Evolutionary conservation across 106 monocot genomes (phyloP).

Genomic region (Dioscorea zingiberensis): DNA sequence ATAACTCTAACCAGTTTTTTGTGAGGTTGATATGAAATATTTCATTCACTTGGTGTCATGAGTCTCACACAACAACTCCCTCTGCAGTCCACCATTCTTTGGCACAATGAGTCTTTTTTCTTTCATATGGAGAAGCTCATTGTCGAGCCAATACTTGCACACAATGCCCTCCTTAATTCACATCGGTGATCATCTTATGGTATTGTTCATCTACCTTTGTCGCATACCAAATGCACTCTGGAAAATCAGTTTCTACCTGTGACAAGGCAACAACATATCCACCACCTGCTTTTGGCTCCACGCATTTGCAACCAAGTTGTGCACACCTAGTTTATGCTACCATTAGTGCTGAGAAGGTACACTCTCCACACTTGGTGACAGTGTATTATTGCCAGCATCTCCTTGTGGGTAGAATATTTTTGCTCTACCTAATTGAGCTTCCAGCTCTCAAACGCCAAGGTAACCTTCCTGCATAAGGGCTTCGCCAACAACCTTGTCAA

Average conservation of each 20-base stretch:
- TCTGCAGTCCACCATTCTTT: neutral
- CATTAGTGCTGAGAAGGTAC: neutral
- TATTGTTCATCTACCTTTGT: neutral
- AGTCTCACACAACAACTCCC: neutral
- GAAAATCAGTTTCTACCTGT: neutral
- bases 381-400: neutral
- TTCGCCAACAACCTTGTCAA: neutral
- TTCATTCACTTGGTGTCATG: neutral
- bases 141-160: neutral
- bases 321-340: neutral
- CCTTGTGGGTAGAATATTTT: neutral
- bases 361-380: no score
- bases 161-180: neutral
- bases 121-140: neutral
- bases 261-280: neutral
- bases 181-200: neutral
- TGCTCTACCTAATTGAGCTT: slow-evolving; percentile 9
- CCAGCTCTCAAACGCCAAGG: slow-evolving; percentile 3
- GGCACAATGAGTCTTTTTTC: neutral
- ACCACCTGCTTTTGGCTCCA: neutral
- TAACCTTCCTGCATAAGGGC: neutral
- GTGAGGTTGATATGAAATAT: no score
- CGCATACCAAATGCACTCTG: neutral
- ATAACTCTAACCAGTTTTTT: no score
- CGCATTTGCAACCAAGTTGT: neutral